Evolutionary conservation across 1,284 basidiomycete species (phyloP), one percentile per base, ranked within the genome.

Genomic region (Cutaneotrichosporon cutaneum): DNA sequence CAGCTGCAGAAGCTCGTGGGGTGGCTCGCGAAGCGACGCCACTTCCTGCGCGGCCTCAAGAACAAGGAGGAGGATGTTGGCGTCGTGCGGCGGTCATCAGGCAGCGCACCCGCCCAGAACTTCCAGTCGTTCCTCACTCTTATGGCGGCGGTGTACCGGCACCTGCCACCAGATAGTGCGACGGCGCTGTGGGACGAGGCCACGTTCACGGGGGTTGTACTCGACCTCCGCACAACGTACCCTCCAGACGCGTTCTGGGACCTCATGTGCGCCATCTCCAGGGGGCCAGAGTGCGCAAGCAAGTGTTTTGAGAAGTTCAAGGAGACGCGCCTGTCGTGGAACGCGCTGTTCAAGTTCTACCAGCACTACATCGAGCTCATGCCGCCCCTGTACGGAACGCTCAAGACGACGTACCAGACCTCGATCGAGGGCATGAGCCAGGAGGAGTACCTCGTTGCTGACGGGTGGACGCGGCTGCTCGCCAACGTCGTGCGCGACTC

Each of bases 11-110:
- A 82, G 1, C 83, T 95, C 18, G 79, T 94, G 39, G 84, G 86
- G 18, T 80, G 90, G 47, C 87, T 96, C 68, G 87, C 86, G 0
- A 87, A 89, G 64, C 88, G 90, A 9, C 90, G 89, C 14, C 88
- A 90, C 0, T 90, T 94, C 74, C 82, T 96, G n/a, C 86, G 90
- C 48, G 92, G 91, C 74, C 88, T 96, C 74, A 92, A 93, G 74
- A 91, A 94, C 70, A 82, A 88, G 45, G 93, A 96, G 74, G 94
- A 96, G 77, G 94, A 96, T 73, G 78, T 88, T 27, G 56, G 58
- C 1, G 82, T 88, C 6, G 82, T 88, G 24, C 59, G 73, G 35
- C 64, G 72, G 26, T 45, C 84, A 82, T 21, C 87, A 85, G 70
- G 77, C 77, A 24, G 21, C 2, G 33, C 52, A 18, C 68, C 68